Evolutionary conservation across 2,329 filamentous ascomycete genomes (phyloP).

Genomic region (Aspergillus ochraceus): DNA sequence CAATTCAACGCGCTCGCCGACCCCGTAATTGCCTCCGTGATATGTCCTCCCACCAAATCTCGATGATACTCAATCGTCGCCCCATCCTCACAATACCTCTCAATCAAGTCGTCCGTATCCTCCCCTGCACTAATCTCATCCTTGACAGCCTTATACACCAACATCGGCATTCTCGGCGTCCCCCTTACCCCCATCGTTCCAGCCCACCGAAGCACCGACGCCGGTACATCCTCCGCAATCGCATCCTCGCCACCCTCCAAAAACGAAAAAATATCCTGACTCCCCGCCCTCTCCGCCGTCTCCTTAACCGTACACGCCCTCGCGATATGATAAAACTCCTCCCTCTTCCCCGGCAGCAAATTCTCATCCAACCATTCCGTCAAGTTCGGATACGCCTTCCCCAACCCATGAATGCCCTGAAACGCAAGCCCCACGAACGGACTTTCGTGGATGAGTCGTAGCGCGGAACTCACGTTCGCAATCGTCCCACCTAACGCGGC

Average conservation of each 20-base stretch:
- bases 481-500: conserved; percentile 31
- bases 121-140: conserved; percentile 30
- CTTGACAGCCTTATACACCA: conserved; percentile 31
- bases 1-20: conserved; percentile 15
- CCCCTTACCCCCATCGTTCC: conserved; percentile 17
- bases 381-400: conserved; percentile 22
- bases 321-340: conserved; percentile 9
- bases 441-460: conserved; percentile 22
- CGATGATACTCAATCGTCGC: conserved; percentile 26
- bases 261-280: conserved; percentile 14
- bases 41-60: conserved; percentile 28
- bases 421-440: conserved; percentile 24
- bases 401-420: conserved; percentile 21
- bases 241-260: conserved; percentile 11
- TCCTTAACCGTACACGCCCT: conserved; percentile 5
- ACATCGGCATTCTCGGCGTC: conserved; percentile 13
- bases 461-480: conserved; percentile 26
- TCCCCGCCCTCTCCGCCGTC: background rate
- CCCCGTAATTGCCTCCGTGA: conserved; percentile 15
- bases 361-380: conserved; percentile 8
- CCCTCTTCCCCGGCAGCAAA: conserved; percentile 8
- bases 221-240: conserved; percentile 8
- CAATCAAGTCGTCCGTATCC: conserved; percentile 28
- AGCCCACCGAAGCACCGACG: conserved; percentile 10
- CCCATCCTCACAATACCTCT: conserved; percentile 13